A percentile compares a stretch with the other conserved stretches of the same genome.
Evolutionary conservation across 768 basidiomycete genomes (phyloP).

Genomic region (Amanita molliuscula): DNA sequence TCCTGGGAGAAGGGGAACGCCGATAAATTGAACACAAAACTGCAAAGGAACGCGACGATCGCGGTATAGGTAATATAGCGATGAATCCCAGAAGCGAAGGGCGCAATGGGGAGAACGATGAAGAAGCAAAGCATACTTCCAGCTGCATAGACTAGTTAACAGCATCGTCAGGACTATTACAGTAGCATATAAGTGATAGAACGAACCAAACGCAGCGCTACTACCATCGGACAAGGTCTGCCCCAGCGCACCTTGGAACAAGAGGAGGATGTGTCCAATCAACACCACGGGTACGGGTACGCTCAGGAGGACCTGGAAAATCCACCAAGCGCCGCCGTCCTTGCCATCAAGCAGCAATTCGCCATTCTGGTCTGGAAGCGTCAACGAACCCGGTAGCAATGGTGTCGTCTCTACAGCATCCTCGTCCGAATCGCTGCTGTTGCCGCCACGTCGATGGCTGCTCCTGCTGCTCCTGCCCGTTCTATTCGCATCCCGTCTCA

Average conservation of each 20-base stretch:
- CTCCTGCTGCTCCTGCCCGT: background rate
- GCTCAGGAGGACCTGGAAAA: conserved; percentile 18
- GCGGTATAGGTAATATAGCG: conserved; percentile 16
- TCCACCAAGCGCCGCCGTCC: conserved; percentile 19
- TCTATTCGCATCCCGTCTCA: background rate
- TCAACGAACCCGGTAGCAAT: conserved; percentile 2
- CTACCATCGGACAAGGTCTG: conserved; percentile 22
- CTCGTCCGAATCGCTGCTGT: conserved; percentile 4
- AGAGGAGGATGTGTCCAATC: conserved; percentile 16
- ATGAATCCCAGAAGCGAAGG: conserved; percentile 48
- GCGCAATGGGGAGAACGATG: conserved; percentile 48
- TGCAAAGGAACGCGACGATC: conserved; percentile 30
- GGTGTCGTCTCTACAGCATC: conserved; percentile 2
- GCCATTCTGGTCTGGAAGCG: conserved; percentile 9
- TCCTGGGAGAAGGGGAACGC: conserved; percentile 54
- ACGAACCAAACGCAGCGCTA: conserved; percentile 34
- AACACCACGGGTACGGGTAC: conserved; percentile 19
- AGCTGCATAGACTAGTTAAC: conserved; percentile 35
- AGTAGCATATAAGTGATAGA: background rate
- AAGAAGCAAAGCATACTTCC: conserved; percentile 37
- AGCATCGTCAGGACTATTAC: background rate
- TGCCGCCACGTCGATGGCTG: background rate
- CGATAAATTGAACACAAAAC: conserved; percentile 32
- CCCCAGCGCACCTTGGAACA: conserved; percentile 16
- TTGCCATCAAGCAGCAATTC: conserved; percentile 13